phyloP scores from a whole-genome alignment of 768 basidiomycete species.

The Pholiota molesta region DNA sequence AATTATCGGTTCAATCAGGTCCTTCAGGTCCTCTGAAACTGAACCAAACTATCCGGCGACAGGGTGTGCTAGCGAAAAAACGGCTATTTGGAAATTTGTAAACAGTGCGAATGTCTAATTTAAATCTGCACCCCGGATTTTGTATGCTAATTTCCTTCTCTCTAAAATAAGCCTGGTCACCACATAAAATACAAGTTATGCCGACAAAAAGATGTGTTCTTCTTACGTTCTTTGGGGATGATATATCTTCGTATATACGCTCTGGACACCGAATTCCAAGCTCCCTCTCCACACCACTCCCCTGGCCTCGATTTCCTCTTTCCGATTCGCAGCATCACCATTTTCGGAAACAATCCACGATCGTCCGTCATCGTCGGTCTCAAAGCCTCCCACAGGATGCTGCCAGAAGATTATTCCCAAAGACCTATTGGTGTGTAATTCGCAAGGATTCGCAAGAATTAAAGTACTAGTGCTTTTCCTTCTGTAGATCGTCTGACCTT shows the following conservation, averaged over 20 bases:
- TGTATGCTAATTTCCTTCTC: too few species aligned
- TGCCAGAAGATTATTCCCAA: not conserved
- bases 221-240: not conserved
- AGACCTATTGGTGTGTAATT: not conserved
- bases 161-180: too few species aligned
- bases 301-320: not conserved
- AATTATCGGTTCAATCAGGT: too few species aligned
- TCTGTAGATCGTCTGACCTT: not conserved
- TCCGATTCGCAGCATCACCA: not conserved
- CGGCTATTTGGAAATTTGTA: too few species aligned
- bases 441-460: not conserved
- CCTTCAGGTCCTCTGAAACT: too few species aligned
- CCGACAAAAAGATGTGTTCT: too few species aligned
- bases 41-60: too few species aligned
- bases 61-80: too few species aligned
- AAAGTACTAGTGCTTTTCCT: not conserved
- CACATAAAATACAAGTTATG: too few species aligned
- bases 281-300: not conserved
- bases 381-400: not conserved
- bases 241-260: not conserved
- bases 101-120: too few species aligned
- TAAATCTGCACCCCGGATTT: too few species aligned
- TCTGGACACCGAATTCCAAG: not conserved
- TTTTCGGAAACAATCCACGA: not conserved
- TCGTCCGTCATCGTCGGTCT: not conserved